Evolutionary conservation across 495 filamentous ascomycete genomes (phyloP).

Genomic region (Aspergillus mulundensis): DNA sequence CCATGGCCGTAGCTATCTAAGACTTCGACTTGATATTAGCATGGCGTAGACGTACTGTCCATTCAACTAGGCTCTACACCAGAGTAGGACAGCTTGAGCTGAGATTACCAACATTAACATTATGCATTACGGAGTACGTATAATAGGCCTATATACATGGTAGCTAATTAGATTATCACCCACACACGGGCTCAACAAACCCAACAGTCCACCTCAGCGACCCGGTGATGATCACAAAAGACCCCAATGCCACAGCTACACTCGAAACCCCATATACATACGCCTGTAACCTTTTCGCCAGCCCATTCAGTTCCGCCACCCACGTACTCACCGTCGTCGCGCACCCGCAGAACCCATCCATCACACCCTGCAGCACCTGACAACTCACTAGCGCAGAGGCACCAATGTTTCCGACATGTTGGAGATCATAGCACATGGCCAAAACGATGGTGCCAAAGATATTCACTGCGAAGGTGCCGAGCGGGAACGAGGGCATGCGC

Average conservation of each 20-base stretch:
- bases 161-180: constrained; percentile 9
- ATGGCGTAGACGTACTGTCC: no score
- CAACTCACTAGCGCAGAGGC: constrained; percentile 50
- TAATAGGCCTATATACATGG: no score
- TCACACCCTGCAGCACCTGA: constrained; percentile 76
- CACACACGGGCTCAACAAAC: constrained; percentile 51
- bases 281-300: constrained; percentile 57
- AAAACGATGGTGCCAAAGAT: constrained; percentile 64
- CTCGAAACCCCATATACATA: constrained; percentile 74
- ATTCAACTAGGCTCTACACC: no score
- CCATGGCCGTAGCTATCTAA: no score
- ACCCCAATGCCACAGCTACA: constrained; percentile 56
- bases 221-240: constrained; percentile 74
- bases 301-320: constrained; percentile 71
- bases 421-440: constrained; percentile 69
- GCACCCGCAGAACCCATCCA: constrained; percentile 90
- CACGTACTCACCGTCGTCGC: constrained; percentile 92
- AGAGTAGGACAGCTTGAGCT: no score
- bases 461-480: constrained; percentile 88
- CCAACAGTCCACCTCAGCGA: constrained; percentile 72
- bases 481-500: constrained; percentile 60
- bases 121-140: no score
- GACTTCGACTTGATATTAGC: no score
- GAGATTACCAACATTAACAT: no score
- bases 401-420: constrained; percentile 47